These are phyloP conservation scores for Lentithecium fluviatile DNA, from an alignment of 495 filamentous ascomycete species.

Conservation along the genomic window DNA sequence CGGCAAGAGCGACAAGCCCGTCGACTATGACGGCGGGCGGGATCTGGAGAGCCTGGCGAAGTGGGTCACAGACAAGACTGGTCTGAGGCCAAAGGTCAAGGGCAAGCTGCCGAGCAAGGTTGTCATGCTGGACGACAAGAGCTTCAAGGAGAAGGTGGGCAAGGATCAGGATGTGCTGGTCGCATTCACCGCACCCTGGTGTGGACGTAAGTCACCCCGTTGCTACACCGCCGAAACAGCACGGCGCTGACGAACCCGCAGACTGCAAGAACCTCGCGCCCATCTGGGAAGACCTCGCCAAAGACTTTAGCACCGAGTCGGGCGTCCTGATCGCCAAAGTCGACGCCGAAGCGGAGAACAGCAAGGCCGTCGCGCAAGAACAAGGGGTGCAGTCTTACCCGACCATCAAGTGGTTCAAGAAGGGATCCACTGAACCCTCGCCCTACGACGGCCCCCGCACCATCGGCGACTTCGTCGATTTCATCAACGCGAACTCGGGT, in stretches of 20 bases:
- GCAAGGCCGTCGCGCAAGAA: constrained; percentile 71
- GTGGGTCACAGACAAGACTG: constrained; percentile 88
- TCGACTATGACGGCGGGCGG: constrained; percentile 80
- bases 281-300: constrained; percentile 82
- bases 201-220: constrained; percentile 74
- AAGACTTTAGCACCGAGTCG: constrained; percentile 74
- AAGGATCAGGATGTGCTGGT: constrained; percentile 88
- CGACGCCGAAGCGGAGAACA: constrained; percentile 82
- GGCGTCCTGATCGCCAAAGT: constrained; percentile 88
- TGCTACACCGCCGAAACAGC: not conserved
- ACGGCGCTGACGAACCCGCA: constrained; percentile 44
- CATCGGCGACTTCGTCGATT: constrained; percentile 73
- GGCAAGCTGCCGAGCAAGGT: constrained; percentile 72
- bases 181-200: constrained; percentile 96
- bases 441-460: constrained; percentile 74
- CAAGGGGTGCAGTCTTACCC: constrained; percentile 84
- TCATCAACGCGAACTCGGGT: constrained; percentile 85
- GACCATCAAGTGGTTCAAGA: constrained; percentile 97
- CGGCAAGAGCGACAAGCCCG: constrained; percentile 85
- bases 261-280: constrained; percentile 97
- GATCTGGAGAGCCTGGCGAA: constrained; percentile 80
- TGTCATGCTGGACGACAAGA: constrained; percentile 72
- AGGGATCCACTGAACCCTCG: constrained; percentile 71
- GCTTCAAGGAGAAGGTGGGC: constrained; percentile 76
- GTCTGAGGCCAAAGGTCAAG: constrained; percentile 68